Base-by-base conservation (phyloP, 306 rosid genomes). In the Delonix regia region DNA sequence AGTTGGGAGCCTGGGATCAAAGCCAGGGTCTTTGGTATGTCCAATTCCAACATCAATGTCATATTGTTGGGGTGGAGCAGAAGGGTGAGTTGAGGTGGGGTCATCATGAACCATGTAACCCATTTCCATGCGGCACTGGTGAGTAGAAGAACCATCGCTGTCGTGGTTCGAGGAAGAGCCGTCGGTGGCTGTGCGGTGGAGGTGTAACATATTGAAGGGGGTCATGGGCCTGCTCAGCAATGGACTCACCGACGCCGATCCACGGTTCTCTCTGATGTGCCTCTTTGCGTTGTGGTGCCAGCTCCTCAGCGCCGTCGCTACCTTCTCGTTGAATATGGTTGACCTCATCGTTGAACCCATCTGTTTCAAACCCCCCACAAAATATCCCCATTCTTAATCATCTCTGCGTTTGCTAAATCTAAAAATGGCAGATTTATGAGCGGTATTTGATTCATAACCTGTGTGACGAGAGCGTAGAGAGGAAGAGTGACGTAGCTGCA, bases 401-500 rank as follows among this genome's bases (percentile, higher is more conserved):
- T 18, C 13, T 56, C 30, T 55, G 64, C 24, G 9, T 39, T 39
- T n/a, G 44, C 44, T 59, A 10, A 4, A 25, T 14, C 6, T 30
- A 22, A 34, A n/a, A n/a, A n/a, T n/a, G n/a, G n/a, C n/a, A n/a
- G n/a, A n/a, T n/a, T n/a, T n/a, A n/a, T n/a, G n/a, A n/a, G n/a
- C n/a, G n/a, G n/a, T n/a, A n/a, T n/a, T n/a, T n/a, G n/a, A n/a
- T n/a, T 57, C 7, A 6, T 78, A 76, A 91, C 96, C 91, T 91
- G 97, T 15, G 92, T 91, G 14, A 91, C 97, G 1, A 91, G 87
- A 53, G 97, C 93, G 74, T 91, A 86, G 18, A 91, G 92, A 38
- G 97, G 97, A 27, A 91, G 85, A 14, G 93, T 91, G 21, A 91
- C 97, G 44, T 89, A 91, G 78, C 93, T 91, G 85, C 97, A 91